A percentile compares a stretch with the other conserved stretches of the same genome.
These are phyloP conservation scores for Triticum dicoccoides DNA, from an alignment of 176 grass and related monocot genomes.

Conservation along the genomic window DNA sequence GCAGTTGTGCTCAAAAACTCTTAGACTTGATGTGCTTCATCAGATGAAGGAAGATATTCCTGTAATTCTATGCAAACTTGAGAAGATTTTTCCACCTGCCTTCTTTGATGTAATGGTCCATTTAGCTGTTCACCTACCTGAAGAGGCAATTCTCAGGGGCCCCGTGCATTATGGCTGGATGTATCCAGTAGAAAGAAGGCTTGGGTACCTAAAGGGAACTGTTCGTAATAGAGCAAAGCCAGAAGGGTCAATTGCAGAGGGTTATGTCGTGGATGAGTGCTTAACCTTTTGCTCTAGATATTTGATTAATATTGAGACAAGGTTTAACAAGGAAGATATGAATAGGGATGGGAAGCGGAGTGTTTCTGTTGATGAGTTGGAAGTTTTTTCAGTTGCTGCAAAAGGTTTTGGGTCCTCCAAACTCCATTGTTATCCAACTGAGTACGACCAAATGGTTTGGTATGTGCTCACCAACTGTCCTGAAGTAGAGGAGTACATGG, in stretches of 20 bases:
- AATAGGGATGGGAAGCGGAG: too few species aligned
- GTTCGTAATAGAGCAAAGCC: too few species aligned
- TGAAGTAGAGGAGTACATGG: not conserved
- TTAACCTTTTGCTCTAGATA: too few species aligned
- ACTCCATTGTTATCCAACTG: not conserved
- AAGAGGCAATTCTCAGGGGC: not conserved
- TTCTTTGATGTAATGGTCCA: not conserved
- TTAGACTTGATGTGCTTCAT: not conserved
- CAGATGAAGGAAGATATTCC: not conserved
- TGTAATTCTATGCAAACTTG: not conserved
- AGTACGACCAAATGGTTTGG: not conserved
- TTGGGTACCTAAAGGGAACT: too few species aligned
- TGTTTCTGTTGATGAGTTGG: too few species aligned
- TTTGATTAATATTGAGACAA: too few species aligned
- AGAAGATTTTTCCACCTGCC: not conserved
- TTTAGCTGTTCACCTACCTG: not conserved
- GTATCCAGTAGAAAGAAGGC: not conserved
- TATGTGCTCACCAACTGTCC: not conserved
- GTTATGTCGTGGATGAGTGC: too few species aligned
- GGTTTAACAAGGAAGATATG: too few species aligned
- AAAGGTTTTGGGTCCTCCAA: too few species aligned
- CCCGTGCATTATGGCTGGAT: not conserved
- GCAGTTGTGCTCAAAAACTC: not conserved
- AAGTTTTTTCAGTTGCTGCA: too few species aligned
- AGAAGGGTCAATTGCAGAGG: too few species aligned